Conservation (phyloP, 1,284 basidiomycete species). For the Ganoderma lingzhi region DNA sequence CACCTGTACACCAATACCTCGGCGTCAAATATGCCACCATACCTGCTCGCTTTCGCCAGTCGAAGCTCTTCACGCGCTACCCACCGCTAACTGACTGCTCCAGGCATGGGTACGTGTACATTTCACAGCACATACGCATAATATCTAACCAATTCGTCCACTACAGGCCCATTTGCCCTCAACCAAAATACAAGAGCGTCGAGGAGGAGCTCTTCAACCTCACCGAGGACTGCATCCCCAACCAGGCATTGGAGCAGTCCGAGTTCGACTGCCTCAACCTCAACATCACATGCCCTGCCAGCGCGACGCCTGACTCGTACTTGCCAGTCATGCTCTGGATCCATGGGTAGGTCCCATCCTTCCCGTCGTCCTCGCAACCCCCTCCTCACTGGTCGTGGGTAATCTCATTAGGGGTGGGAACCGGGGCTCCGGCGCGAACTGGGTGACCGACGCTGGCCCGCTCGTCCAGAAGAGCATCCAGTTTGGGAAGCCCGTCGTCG, state of each 20-base stretch:
- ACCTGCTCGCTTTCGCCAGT: slow-evolving; percentile 78
- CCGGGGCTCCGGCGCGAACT: slow-evolving; percentile 74
- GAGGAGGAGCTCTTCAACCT: slow-evolving; percentile 73
- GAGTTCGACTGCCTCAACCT: slow-evolving; percentile 82
- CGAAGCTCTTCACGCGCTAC: slow-evolving; percentile 64
- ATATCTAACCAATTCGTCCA: slow-evolving; percentile 1
- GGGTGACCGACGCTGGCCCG: slow-evolving; percentile 77
- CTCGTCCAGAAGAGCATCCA: slow-evolving; percentile 72
- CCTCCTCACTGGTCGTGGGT: slow-evolving; percentile 15
- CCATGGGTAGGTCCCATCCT: slow-evolving; percentile 61
- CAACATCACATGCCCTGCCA: slow-evolving; percentile 76
- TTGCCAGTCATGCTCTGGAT: slow-evolving; percentile 83
- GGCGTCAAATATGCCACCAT: slow-evolving; percentile 79
- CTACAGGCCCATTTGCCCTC: slow-evolving; percentile 79
- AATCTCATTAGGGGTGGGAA: slow-evolving; percentile 63
- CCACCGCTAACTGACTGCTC: slow-evolving; percentile 66
- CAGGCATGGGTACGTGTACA: slow-evolving; percentile 59
- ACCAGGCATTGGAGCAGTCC: slow-evolving; percentile 65
- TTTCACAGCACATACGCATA: slow-evolving; percentile 8
- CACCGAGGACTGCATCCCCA: slow-evolving; percentile 58
- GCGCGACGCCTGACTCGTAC: slow-evolving; percentile 55
- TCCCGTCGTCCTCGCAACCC: slow-evolving; percentile 18
- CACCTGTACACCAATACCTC: slow-evolving; percentile 71
- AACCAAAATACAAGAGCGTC: slow-evolving; percentile 54
- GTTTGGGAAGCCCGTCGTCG: slow-evolving; percentile 67